phyloP scores from a whole-genome alignment of 2,329 filamentous ascomycete species.

The Tricladium varicosporioides region DNA sequence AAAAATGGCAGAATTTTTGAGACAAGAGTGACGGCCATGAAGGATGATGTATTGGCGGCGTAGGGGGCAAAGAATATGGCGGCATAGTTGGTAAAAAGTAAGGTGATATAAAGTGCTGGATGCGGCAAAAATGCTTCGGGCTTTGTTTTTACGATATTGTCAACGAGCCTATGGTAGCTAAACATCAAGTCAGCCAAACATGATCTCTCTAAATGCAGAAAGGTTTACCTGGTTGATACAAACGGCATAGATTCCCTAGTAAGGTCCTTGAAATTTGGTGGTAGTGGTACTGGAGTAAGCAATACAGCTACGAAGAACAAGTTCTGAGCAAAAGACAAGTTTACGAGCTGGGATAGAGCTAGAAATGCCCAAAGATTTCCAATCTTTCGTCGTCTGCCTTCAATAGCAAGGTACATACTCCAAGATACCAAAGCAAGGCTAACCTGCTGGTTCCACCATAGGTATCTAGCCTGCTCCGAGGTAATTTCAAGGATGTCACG shows the following conservation, averaged over 20 bases:
- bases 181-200: conserved; percentile 1
- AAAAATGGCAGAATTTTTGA: conserved; percentile 42
- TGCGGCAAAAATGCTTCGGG: conserved; percentile 44
- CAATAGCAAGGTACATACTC: conserved; percentile 55
- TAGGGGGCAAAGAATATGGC: conserved; percentile 40
- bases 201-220: neutral
- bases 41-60: conserved; percentile 41
- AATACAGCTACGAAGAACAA: conserved; percentile 60
- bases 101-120: conserved; percentile 35
- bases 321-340: conserved; percentile 60
- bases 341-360: conserved; percentile 56
- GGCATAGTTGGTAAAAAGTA: conserved; percentile 37
- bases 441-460: conserved; percentile 63
- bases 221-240: conserved; percentile 21
- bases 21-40: conserved; percentile 36
- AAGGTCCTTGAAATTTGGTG: conserved; percentile 29
- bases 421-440: conserved; percentile 53
- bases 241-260: conserved; percentile 20
- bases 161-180: conserved; percentile 33
- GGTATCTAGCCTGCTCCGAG: conserved; percentile 51
- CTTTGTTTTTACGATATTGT: conserved; percentile 40
- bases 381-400: conserved; percentile 57
- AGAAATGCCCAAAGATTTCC: conserved; percentile 55
- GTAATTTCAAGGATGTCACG: conserved; percentile 48
- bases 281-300: conserved; percentile 51